These are phyloP conservation scores for Chaetomium tenue DNA, from an alignment of 495 filamentous ascomycete genomes.

Conservation along the genomic window DNA sequence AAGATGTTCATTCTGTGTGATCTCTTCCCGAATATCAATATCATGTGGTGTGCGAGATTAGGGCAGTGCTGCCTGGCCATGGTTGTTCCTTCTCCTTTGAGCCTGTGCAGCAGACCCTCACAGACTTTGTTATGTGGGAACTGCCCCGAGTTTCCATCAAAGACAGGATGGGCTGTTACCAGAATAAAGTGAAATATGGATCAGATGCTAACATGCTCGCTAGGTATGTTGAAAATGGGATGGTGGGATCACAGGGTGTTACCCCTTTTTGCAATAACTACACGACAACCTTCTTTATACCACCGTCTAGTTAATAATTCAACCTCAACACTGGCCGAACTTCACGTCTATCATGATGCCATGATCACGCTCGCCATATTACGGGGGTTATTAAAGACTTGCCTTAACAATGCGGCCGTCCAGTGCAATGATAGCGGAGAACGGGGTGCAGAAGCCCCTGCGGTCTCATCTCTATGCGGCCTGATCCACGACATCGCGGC, in stretches of 20 bases:
- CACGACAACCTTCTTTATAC: background rate
- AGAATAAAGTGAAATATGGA: background rate
- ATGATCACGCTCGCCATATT: background rate
- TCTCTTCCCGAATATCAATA: background rate
- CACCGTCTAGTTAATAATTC: background rate
- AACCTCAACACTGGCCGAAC: too few species aligned
- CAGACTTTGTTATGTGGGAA: too few species aligned
- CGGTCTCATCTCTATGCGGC: constrained; percentile 1
- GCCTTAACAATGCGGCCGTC: too few species aligned
- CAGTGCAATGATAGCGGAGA: background rate
- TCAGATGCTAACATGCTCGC: background rate
- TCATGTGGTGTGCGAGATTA: background rate
- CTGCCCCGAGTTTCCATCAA: background rate
- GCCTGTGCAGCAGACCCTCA: background rate
- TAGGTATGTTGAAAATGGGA: background rate
- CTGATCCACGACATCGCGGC: background rate
- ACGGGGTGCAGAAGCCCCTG: background rate
- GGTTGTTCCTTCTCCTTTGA: constrained; percentile 9
- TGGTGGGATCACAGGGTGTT: background rate
- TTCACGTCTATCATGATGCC: too few species aligned
- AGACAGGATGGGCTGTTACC: background rate
- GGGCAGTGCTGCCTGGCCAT: background rate
- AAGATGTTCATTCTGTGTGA: too few species aligned
- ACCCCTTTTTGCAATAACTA: background rate
- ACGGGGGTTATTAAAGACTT: too few species aligned